A percentile compares a stretch with the other conserved stretches of the same genome.
Conservation (phyloP, 345 rosid species). For the Ricinus communis region DNA sequence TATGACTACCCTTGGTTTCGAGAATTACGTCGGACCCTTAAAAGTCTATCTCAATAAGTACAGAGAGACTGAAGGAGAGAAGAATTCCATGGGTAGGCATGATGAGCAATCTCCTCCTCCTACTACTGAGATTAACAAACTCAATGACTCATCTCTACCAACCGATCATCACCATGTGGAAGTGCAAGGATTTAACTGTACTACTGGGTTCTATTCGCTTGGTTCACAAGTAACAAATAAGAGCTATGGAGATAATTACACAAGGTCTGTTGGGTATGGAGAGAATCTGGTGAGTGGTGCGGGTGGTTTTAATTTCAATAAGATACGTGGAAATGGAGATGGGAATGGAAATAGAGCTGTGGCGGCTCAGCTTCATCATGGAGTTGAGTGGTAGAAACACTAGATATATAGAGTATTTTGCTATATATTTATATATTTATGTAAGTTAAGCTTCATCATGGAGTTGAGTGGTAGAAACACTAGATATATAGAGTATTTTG, state of each 20-base stretch:
- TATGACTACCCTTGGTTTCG: slow-evolving; percentile 30
- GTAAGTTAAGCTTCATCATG: slow-evolving; percentile 21
- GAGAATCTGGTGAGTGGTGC: slow-evolving; percentile 17
- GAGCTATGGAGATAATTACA: slow-evolving; percentile 12
- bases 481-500: not conserved
- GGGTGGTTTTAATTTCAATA: slow-evolving; percentile 19
- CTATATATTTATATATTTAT: not conserved
- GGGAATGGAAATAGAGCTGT: slow-evolving; percentile 17
- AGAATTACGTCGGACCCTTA: slow-evolving; percentile 24
- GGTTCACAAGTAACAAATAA: slow-evolving; percentile 22
- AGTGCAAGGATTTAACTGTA: slow-evolving; percentile 23
- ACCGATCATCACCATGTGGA: slow-evolving; percentile 1
- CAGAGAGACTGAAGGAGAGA: slow-evolving; percentile 28
- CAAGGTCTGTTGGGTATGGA: slow-evolving; percentile 19
- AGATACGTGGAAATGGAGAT: slow-evolving; percentile 26
- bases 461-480: slow-evolving; percentile 34
- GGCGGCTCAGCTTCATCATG: slow-evolving; percentile 32
- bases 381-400: slow-evolving; percentile 34
- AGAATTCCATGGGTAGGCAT: slow-evolving; percentile 20
- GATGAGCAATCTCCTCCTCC: not conserved
- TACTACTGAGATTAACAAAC: not conserved
- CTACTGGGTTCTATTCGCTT: slow-evolving; percentile 32
- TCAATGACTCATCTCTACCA: not conserved
- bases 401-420: not conserved
- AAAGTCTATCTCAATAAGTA: slow-evolving; percentile 24